Conservation (phyloP, 1,284 basidiomycete species). For the Porogramme epimiltina region DNA sequence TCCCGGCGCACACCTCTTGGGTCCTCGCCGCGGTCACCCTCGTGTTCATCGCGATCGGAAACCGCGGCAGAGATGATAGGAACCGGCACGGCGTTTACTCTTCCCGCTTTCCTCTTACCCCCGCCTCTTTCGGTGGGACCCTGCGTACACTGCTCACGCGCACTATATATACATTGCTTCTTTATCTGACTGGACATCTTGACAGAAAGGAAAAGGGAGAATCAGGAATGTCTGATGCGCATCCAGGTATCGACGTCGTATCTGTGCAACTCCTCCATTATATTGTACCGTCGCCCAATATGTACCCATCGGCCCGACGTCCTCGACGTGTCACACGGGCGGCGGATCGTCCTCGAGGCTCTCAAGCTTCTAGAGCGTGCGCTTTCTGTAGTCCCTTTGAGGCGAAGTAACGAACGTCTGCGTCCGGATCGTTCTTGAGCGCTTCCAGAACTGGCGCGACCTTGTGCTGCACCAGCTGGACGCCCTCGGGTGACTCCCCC, state of each 20-base stretch:
- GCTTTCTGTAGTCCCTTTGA: conserved; percentile 68
- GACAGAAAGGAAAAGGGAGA: conserved; percentile 7
- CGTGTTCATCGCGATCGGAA: no score
- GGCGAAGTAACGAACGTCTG: conserved; percentile 92
- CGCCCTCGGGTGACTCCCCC: conserved; percentile 68
- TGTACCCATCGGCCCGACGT: background rate
- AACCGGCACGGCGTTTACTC: no score
- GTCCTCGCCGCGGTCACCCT: no score
- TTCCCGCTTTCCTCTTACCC: no score
- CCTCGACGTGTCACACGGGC: no score
- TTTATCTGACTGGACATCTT: background rate
- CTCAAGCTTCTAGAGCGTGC: conserved; percentile 25
- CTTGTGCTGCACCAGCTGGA: conserved; percentile 71
- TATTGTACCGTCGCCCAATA: conserved; percentile 7
- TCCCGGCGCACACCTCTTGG: no score
- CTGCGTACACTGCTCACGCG: no score
- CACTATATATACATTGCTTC: no score
- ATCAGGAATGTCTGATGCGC: conserved; percentile 7
- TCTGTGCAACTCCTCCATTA: no score
- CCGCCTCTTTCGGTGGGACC: no score
- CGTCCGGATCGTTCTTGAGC: conserved; percentile 89
- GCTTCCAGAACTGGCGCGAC: conserved; percentile 86
- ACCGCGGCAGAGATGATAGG: no score
- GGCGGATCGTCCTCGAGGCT: conserved; percentile 6
- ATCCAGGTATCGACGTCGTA: no score